Evolutionary conservation across 75 land plant species (phyloP).

Genomic region (Chamaecyparis obtusa): DNA sequence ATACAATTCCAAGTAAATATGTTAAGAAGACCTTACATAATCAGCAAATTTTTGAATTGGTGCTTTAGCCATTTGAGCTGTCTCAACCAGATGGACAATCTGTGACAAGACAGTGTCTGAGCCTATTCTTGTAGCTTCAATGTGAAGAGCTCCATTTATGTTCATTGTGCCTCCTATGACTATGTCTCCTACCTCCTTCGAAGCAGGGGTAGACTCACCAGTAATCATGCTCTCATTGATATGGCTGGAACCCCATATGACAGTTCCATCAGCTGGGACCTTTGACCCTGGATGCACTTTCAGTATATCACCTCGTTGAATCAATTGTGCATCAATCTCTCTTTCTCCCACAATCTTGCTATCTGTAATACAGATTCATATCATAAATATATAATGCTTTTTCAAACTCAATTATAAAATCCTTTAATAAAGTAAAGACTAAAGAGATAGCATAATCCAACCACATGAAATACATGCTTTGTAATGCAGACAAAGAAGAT

Average conservation of each 20-base stretch:
- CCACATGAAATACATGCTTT: not conserved
- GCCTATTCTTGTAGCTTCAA: constrained; percentile 80
- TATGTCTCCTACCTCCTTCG: constrained; percentile 57
- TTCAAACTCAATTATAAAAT: constrained; percentile 1
- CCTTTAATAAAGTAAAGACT: not conserved
- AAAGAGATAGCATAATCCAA: not conserved
- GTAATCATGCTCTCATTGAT: constrained; percentile 98
- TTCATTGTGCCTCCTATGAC: constrained; percentile 96
- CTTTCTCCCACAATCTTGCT: constrained; percentile 56
- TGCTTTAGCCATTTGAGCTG: constrained; percentile 96
- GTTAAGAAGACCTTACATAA: constrained; percentile 6
- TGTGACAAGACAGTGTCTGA: constrained; percentile 83
- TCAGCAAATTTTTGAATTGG: constrained; percentile 98
- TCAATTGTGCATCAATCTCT: constrained; percentile 77
- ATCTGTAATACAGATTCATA: constrained; percentile 31
- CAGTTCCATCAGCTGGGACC: constrained; percentile 84
- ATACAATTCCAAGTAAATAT: not conserved
- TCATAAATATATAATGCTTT: not conserved
- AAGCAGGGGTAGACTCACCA: constrained; percentile 77
- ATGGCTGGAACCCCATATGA: constrained; percentile 87
- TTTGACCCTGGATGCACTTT: constrained; percentile 94
- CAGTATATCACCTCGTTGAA: constrained; percentile 81
- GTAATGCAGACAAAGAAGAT: not conserved
- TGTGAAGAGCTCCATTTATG: constrained; percentile 78
- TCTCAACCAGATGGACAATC: constrained; percentile 91